phyloP scores from a whole-genome alignment of 441 rosid species.

The Brassica balearica region DNA sequence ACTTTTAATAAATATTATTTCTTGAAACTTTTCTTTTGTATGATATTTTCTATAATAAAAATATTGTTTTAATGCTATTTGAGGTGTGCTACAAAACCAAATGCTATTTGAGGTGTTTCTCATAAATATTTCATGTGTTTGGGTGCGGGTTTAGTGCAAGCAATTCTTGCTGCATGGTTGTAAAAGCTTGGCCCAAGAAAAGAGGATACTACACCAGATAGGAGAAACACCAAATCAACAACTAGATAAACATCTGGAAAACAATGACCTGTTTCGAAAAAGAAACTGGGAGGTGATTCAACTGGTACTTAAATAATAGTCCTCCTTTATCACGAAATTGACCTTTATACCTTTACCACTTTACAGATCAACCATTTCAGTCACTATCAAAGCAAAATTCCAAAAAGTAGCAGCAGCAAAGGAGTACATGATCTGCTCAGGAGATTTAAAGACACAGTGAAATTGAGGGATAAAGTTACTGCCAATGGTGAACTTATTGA shows the following conservation, averaged over 20 bases:
- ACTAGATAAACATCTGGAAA: neutral
- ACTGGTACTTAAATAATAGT: neutral
- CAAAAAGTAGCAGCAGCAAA: constrained; percentile 26
- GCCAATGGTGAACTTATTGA: constrained; percentile 3
- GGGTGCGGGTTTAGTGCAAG: neutral
- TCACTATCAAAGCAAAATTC: neutral
- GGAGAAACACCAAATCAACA: neutral
- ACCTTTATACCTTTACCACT: neutral
- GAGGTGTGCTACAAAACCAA: too few species aligned
- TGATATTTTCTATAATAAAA: neutral
- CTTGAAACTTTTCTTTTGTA: neutral
- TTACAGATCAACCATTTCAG: constrained; percentile 1
- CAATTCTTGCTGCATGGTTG: neutral
- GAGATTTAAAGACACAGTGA: constrained; percentile 16
- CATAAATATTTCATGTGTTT: neutral
- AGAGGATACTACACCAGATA: neutral
- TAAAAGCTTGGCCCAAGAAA: constrained; percentile 1
- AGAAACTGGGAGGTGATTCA: neutral
- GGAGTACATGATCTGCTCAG: constrained; percentile 10
- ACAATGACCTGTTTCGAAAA: neutral
- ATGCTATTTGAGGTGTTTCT: neutral
- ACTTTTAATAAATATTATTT: neutral
- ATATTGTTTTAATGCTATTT: neutral
- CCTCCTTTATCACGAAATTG: neutral
- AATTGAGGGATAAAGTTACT: constrained; percentile 10